These are phyloP conservation scores for Casuarina glauca DNA, from an alignment of 306 rosid genomes.

Conservation along the genomic window DNA sequence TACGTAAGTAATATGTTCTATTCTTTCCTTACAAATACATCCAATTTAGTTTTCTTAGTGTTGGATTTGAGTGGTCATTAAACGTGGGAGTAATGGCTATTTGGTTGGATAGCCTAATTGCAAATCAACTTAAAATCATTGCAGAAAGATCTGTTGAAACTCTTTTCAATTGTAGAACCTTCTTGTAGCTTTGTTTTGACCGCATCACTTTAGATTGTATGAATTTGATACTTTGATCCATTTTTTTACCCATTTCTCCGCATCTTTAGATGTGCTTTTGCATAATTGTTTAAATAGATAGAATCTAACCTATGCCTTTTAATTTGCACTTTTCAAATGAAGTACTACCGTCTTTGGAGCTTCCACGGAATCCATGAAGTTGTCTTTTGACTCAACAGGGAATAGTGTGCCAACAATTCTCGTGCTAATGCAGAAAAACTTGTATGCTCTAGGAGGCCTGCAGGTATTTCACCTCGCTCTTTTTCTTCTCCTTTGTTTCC, in stretches of 20 bases:
- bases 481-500: conserved; percentile 3
- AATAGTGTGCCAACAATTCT: conserved; percentile 93
- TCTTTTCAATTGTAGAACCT: conserved; percentile 4
- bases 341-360: conserved; percentile 92
- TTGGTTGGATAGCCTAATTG: not conserved
- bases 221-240: too few relatives aligned
- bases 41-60: not conserved
- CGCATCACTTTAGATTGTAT: not conserved
- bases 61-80: not conserved
- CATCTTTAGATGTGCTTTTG: not conserved
- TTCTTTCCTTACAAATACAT: too few relatives aligned
- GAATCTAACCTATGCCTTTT: conserved; percentile 10
- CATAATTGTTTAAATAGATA: conserved; percentile 13
- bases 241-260: too few relatives aligned
- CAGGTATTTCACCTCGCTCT: conserved; percentile 47
- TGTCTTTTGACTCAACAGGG: conserved; percentile 86
- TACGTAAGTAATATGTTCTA: too few relatives aligned
- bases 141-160: not conserved
- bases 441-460: conserved; percentile 82
- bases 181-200: not conserved
- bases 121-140: not conserved
- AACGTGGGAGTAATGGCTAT: not conserved
- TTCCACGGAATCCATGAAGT: conserved; percentile 91
- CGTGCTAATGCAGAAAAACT: conserved; percentile 70
- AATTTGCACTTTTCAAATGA: conserved; percentile 27